phyloP scores from a whole-genome alignment of 306 rosid genomes.

The Trifolium dubium region DNA sequence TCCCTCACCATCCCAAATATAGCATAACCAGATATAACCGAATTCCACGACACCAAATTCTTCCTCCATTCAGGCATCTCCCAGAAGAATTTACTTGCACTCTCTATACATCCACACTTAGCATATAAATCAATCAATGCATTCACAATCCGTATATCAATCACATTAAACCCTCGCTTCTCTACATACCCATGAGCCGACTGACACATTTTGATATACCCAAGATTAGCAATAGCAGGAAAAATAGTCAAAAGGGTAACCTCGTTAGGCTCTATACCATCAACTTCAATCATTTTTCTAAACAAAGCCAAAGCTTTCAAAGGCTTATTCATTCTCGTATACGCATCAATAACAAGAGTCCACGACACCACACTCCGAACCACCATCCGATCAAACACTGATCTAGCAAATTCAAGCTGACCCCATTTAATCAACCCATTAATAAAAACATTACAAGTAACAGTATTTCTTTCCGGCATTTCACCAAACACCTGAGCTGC shows the following conservation, averaged over 20 bases:
- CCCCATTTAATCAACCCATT: conserved; percentile 64
- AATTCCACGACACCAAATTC: conserved; percentile 74
- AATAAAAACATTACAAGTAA: conserved; percentile 78
- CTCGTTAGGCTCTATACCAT: conserved; percentile 60
- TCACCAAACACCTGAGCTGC: conserved; percentile 59
- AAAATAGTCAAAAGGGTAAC: conserved; percentile 66
- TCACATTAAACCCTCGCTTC: conserved; percentile 65
- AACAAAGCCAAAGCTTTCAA: conserved; percentile 58
- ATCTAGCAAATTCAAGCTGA: conserved; percentile 58
- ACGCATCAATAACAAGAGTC: conserved; percentile 72
- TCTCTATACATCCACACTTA: conserved; percentile 73
- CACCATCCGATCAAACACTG: conserved; percentile 61
- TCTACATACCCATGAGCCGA: conserved; percentile 67
- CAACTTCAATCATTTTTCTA: conserved; percentile 57
- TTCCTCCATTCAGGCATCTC: conserved; percentile 57
- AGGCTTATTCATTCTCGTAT: conserved; percentile 54
- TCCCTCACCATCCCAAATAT: conserved; percentile 71
- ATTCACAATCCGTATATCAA: conserved; percentile 62
- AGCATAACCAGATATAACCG: conserved; percentile 68
- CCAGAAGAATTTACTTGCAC: conserved; percentile 54
- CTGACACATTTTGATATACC: conserved; percentile 59
- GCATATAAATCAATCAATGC: conserved; percentile 72
- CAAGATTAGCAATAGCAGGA: conserved; percentile 64
- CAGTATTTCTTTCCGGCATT: conserved; percentile 58
- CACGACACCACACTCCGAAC: conserved; percentile 66